Conservation (phyloP, 257 asterid species). For the Solanum tacnaense region DNA sequence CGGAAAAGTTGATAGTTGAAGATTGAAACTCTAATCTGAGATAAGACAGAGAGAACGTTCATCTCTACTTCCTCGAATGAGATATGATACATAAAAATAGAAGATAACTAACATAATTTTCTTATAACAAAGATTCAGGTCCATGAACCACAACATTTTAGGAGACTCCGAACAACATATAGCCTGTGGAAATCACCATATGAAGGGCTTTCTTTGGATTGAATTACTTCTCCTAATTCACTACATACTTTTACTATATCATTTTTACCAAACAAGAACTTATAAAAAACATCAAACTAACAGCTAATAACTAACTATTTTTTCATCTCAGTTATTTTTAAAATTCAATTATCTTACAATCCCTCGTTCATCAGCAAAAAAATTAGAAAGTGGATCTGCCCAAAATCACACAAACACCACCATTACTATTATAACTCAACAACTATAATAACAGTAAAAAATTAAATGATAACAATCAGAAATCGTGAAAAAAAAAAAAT, state of each 20-base stretch:
- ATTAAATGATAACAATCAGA: neutral
- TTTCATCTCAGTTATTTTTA: neutral
- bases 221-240: neutral
- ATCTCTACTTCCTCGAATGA: neutral
- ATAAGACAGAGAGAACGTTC: neutral
- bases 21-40: constrained; percentile 40
- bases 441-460: neutral
- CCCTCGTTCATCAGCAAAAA: neutral
- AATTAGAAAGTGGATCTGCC: neutral
- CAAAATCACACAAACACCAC: neutral
- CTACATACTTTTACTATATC: neutral
- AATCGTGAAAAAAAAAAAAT: neutral
- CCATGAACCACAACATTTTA: neutral
- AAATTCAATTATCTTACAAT: neutral
- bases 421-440: neutral
- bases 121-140: neutral
- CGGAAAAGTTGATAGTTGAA: constrained; percentile 66
- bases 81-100: neutral
- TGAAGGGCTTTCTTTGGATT: neutral
- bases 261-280: neutral
- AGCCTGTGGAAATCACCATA: neutral
- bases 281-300: neutral
- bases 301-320: neutral
- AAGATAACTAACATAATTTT: neutral
- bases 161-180: neutral